Conservation (phyloP, 805 yeast genomes). For the Yamadazyma olivae region DNA sequence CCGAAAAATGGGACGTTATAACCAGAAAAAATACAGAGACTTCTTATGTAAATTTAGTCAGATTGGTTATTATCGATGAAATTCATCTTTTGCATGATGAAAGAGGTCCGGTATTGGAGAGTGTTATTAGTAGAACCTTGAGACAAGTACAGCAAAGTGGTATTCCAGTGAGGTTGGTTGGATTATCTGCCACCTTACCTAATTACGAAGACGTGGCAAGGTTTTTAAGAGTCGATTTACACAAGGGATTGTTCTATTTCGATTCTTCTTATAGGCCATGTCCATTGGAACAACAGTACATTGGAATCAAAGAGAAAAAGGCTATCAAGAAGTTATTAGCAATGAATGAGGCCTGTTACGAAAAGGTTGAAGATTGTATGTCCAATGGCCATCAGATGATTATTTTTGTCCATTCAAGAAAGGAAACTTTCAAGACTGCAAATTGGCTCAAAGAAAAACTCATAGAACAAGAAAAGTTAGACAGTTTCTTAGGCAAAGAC, state of each 20-base stretch:
- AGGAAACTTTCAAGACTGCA: constrained; percentile 86
- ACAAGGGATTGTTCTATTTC: constrained; percentile 70
- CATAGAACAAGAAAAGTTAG: constrained; percentile 48
- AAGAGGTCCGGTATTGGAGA: constrained; percentile 92
- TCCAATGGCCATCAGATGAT: constrained; percentile 74
- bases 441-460: constrained; percentile 64
- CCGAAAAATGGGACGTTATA: constrained; percentile 96
- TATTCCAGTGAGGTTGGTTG: constrained; percentile 66
- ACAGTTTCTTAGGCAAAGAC: constrained; percentile 36
- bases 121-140: constrained; percentile 74
- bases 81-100: constrained; percentile 90
- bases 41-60: constrained; percentile 55
- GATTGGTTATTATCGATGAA: constrained; percentile 82
- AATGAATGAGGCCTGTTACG: constrained; percentile 89
- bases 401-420: constrained; percentile 90
- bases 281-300: constrained; percentile 82
- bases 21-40: constrained; percentile 79
- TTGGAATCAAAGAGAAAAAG: constrained; percentile 82
- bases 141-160: constrained; percentile 43
- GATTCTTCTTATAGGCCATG: constrained; percentile 87
- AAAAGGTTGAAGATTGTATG: constrained; percentile 57
- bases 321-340: constrained; percentile 76
- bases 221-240: constrained; percentile 62
- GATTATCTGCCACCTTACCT: constrained; percentile 90
- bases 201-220: constrained; percentile 83